Base-by-base conservation (phyloP, 2,329 filamentous ascomycete species). In the Dryadomyces sulphureus region DNA sequence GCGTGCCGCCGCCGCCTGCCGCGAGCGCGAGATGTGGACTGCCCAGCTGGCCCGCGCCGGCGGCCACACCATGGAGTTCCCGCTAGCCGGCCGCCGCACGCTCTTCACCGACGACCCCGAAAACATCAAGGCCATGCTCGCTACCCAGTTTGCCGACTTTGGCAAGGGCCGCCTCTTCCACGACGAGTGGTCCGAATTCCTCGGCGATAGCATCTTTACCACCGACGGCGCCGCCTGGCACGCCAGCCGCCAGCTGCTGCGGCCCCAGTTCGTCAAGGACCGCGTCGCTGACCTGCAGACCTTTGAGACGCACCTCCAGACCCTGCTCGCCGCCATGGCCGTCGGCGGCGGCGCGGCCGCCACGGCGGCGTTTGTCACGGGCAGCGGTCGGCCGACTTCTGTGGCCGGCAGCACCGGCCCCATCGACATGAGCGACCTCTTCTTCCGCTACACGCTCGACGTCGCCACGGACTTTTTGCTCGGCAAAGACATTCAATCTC, bases 101-200 rank as follows among this genome's bases (percentile, higher is more conserved):
- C 60, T 93, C 49, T 72, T 92, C 56, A 94, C 89, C 0, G 75
- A 75, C 5, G 87, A 94, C 54, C 83, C 84, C 0, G 86, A 93
- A 56, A 94, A 94, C 58, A 83, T 94, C 66, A 94, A 94, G 61
- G 85, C 89, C 6, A 72, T 95, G 20, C 69, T 95, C n/a, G 84
- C 88, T 0, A 83, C 81, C 1, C 86, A 94, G 57, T 95, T 95
- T 57, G 64, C 65, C 36, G 84, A 94, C 57, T 95, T 80, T 58
- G 89, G 88, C 55, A 88, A 94, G 59, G 87, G 88, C 7, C 64
- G 77, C 50, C 62, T 68, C 20, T 94, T 94, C 64, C 81, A 89
- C 55, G 54, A 62, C 8, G 81, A 88, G 44, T 93, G 83, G 81
- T 70, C 75, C 48, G 75, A 79, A 14, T 93, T 85, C 52, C 66